Conservation (phyloP, 2,329 filamentous ascomycete genomes). For the Fusarium compactum region DNA sequence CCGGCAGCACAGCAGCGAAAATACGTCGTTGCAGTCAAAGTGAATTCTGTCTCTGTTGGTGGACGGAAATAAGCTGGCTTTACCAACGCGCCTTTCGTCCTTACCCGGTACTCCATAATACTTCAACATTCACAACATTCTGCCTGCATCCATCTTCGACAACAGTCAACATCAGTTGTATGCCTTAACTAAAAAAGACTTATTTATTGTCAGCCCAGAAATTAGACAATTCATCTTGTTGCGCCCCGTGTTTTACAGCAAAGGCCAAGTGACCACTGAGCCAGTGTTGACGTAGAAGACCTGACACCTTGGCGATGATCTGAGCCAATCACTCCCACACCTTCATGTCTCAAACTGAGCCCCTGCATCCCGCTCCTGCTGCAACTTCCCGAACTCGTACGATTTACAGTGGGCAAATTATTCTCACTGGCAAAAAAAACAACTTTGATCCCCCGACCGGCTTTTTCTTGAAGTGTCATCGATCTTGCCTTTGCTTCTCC, state of each 20-base stretch:
- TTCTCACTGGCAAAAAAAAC: not conserved
- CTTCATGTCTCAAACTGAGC: constrained; percentile 24
- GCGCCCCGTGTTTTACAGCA: not conserved
- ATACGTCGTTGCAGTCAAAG: not conserved
- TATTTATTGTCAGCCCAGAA: not conserved
- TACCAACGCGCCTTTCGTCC: not conserved
- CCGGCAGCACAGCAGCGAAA: no score
- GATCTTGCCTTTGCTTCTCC: constrained; percentile 7
- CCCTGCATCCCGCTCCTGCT: constrained; percentile 30
- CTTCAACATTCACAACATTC: not conserved
- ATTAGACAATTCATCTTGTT: not conserved
- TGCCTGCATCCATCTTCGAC: not conserved
- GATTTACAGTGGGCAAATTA: not conserved
- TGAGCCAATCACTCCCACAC: constrained; percentile 23
- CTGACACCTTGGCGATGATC: constrained; percentile 28
- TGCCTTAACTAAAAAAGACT: not conserved
- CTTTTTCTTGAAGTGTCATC: not conserved
- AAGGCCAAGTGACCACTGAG: not conserved
- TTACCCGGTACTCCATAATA: no score
- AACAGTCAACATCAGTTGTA: not conserved
- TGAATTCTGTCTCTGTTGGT: not conserved
- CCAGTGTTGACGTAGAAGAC: constrained; percentile 16
- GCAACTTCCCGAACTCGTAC: constrained; percentile 23
- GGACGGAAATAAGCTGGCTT: not conserved
- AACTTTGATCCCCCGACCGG: not conserved